Percentiles rank a stretch among this genome's conserved stretches.
phyloP scores from a whole-genome alignment of 352 stramenopile genomes.

The Pythium chondricola region DNA sequence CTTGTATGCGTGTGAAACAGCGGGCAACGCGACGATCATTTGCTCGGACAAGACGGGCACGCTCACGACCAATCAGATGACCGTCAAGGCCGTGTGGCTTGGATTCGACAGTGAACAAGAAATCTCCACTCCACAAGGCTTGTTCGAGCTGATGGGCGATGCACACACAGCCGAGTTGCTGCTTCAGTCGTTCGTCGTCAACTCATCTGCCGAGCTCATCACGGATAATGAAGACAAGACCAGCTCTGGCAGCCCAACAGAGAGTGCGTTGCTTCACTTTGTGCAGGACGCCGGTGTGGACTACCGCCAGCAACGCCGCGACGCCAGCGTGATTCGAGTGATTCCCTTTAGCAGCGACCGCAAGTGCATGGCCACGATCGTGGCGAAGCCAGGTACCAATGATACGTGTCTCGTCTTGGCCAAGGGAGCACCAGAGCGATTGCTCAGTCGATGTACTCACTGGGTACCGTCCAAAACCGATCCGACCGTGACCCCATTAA shows the following conservation, averaged over 20 bases:
- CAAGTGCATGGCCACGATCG: conserved; percentile 93
- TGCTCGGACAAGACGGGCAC: conserved; percentile 96
- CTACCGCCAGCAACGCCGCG: conserved; percentile 24
- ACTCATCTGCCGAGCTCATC: conserved; percentile 79
- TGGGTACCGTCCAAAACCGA: no score
- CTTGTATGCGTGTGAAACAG: conserved; percentile 95
- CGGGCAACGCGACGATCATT: conserved; percentile 96
- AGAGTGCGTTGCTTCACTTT: conserved; percentile 42
- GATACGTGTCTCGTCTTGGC: conserved; percentile 22
- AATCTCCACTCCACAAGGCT: conserved; percentile 10
- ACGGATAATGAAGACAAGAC: conserved; percentile 22
- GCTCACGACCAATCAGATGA: conserved; percentile 95
- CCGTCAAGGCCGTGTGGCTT: conserved; percentile 54
- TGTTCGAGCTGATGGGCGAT: neutral
- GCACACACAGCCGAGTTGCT: conserved; percentile 15
- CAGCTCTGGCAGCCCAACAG: conserved; percentile 37
- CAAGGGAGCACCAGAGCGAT: conserved; percentile 50
- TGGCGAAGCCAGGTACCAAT: conserved; percentile 20
- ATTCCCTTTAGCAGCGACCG: conserved; percentile 89
- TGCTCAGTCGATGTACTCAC: conserved; percentile 45
- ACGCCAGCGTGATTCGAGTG: conserved; percentile 22
- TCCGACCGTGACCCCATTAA: no score
- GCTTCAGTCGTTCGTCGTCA: conserved; percentile 51
- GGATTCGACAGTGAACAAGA: conserved; percentile 28
- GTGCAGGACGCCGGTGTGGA: conserved; percentile 20